These are phyloP conservation scores for Trichoderma citrinoviride DNA, from an alignment of 2,329 filamentous ascomycete genomes.

Conservation along the genomic window DNA sequence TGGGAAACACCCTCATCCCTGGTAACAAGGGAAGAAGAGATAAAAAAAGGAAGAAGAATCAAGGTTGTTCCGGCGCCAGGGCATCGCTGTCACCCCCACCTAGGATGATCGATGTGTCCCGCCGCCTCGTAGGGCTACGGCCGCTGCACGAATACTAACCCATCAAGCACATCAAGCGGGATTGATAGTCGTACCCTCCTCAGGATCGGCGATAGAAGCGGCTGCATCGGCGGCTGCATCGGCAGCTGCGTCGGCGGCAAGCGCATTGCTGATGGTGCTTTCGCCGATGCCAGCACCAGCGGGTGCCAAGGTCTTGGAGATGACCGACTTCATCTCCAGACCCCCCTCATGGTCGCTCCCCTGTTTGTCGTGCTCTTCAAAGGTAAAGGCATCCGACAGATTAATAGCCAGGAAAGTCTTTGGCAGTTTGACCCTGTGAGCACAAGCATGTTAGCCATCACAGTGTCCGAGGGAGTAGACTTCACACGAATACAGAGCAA, in stretches of 20 bases:
- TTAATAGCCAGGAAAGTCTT: slow-evolving; percentile 66
- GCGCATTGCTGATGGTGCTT: not conserved
- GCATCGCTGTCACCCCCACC: not conserved
- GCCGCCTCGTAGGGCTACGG: slow-evolving; percentile 2
- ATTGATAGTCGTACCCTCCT: slow-evolving; percentile 26
- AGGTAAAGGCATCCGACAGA: slow-evolving; percentile 60
- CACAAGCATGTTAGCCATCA: not conserved
- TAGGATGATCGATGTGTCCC: not conserved
- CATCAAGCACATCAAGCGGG: slow-evolving; percentile 15
- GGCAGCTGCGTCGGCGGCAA: slow-evolving; percentile 15
- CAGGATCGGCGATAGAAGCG: not conserved
- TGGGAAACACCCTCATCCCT: not conserved
- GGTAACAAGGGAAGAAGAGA: not conserved
- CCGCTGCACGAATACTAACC: no score
- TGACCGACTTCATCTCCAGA: slow-evolving; percentile 47
- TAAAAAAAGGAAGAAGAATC: not conserved
- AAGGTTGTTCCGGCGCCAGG: not conserved
- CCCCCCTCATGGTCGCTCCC: slow-evolving; percentile 45
- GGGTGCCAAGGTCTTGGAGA: slow-evolving; percentile 33
- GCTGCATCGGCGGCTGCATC: slow-evolving; percentile 18
- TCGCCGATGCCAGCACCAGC: slow-evolving; percentile 6
- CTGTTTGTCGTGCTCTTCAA: slow-evolving; percentile 55
- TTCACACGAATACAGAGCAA: not conserved
- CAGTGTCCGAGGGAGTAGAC: not conserved
- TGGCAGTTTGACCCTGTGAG: slow-evolving; percentile 59